Evolutionary conservation across 441 rosid genomes (phyloP).

Genomic region (Syzygium malaccense): DNA sequence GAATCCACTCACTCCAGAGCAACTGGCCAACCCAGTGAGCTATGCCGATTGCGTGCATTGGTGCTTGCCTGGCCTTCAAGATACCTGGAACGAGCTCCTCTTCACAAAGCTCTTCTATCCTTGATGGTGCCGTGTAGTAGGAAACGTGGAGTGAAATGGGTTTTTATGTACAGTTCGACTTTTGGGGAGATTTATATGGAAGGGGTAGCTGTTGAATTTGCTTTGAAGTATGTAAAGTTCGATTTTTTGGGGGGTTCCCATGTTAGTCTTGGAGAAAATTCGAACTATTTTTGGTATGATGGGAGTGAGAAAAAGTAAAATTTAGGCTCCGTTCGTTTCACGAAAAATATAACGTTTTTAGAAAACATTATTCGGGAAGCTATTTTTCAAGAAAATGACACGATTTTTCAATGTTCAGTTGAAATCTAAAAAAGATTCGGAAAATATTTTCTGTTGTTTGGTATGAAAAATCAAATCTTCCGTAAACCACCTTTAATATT

Average conservation of each 20-base stretch:
- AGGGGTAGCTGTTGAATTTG: neutral
- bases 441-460: no score
- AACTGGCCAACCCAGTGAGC: slow-evolving; percentile 70
- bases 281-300: neutral
- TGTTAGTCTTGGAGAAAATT: neutral
- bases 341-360: no score
- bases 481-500: no score
- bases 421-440: no score
- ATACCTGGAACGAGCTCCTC: slow-evolving; percentile 88
- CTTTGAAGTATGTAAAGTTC: neutral
- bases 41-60: slow-evolving; percentile 91
- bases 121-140: neutral
- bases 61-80: slow-evolving; percentile 94
- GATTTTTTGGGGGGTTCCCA: neutral
- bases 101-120: slow-evolving; percentile 74
- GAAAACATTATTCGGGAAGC: no score
- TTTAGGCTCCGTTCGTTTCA: no score
- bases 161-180: neutral
- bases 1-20: slow-evolving; percentile 66
- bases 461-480: no score
- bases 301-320: neutral
- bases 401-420: no score
- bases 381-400: no score
- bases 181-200: neutral
- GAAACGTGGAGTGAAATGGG: neutral